These are phyloP conservation scores for Heimioporus retisporus DNA, from an alignment of 1,284 basidiomycete genomes.

Conservation along the genomic window DNA sequence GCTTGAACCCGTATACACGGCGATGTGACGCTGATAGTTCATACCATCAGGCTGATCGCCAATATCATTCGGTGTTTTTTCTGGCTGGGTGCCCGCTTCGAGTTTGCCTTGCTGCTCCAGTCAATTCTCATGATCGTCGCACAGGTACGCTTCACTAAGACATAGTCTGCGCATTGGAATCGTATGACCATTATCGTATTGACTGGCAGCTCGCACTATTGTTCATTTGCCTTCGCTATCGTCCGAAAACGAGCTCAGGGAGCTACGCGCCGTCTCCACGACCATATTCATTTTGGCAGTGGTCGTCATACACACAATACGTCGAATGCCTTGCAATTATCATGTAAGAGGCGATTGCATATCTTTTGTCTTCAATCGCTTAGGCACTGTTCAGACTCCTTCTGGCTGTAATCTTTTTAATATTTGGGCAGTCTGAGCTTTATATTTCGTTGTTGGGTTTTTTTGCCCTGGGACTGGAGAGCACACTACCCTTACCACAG, in stretches of 20 bases:
- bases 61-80: conserved; percentile 91
- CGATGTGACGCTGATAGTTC: conserved; percentile 13
- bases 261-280: conserved; percentile 68
- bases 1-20: conserved; percentile 13
- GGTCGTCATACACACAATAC: conserved; percentile 81
- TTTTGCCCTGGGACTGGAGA: conserved; percentile 83
- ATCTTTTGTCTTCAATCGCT: conserved; percentile 25
- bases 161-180: conserved; percentile 20
- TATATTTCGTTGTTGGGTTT: conserved; percentile 83
- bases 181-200: conserved; percentile 29
- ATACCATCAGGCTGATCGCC: conserved; percentile 68
- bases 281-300: conserved; percentile 88
- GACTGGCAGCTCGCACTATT: conserved; percentile 70
- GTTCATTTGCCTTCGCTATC: conserved; percentile 82
- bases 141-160: conserved; percentile 61
- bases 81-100: conserved; percentile 87
- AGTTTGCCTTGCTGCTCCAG: conserved; percentile 80
- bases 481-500: conserved; percentile 86
- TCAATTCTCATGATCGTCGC: conserved; percentile 86
- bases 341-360: conserved; percentile 58
- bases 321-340: conserved; percentile 86
- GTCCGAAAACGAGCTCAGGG: conserved; percentile 68
- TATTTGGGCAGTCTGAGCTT: conserved; percentile 72
- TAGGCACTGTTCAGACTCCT: conserved; percentile 60
- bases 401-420: conserved; percentile 77